A percentile compares a stretch with the other conserved stretches of the same genome.
phyloP scores from a whole-genome alignment of 768 basidiomycete genomes.

The Astraeus odoratus region DNA sequence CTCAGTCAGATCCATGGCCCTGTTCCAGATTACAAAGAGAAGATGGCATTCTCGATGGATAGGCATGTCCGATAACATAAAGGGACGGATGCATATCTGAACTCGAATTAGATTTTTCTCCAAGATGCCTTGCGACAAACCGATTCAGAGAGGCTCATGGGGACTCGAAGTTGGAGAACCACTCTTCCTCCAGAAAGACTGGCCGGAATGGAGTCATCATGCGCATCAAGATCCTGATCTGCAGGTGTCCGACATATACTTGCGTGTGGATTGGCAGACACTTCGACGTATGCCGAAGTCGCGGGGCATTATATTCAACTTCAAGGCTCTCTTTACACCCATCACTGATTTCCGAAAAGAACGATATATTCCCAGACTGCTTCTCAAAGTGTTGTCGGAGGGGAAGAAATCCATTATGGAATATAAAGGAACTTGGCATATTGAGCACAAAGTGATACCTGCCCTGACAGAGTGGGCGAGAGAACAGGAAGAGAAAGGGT shows the following conservation, averaged over 20 bases:
- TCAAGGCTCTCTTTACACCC: conserved; percentile 48
- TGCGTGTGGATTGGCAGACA: conserved; percentile 54
- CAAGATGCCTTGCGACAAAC: conserved; percentile 39
- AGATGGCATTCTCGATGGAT: conserved; percentile 43
- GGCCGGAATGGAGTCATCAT: conserved; percentile 30
- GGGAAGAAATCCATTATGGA: conserved; percentile 32
- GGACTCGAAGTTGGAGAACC: conserved; percentile 43
- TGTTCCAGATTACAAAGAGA: conserved; percentile 45
- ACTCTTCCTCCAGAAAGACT: conserved; percentile 36
- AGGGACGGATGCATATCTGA: background rate
- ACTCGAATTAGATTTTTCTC: conserved; percentile 35
- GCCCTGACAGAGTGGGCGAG: conserved; percentile 38
- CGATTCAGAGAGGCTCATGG: conserved; percentile 51
- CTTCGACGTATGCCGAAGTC: conserved; percentile 42
- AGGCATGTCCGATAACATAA: conserved; percentile 24
- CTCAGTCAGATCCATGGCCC: conserved; percentile 40
- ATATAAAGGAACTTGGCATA: conserved; percentile 38
- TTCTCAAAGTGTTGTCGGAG: conserved; percentile 38
- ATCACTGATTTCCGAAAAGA: conserved; percentile 36
- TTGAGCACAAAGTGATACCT: conserved; percentile 40
- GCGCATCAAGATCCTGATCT: conserved; percentile 30
- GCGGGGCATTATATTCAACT: conserved; percentile 45
- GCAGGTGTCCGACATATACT: conserved; percentile 32
- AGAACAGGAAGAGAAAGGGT: conserved; percentile 41
- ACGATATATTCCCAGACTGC: conserved; percentile 40